Evolutionary conservation across 495 filamentous ascomycete genomes (phyloP), one percentile per base, ranked within the genome.

Genomic region (Glonium stellatum): DNA sequence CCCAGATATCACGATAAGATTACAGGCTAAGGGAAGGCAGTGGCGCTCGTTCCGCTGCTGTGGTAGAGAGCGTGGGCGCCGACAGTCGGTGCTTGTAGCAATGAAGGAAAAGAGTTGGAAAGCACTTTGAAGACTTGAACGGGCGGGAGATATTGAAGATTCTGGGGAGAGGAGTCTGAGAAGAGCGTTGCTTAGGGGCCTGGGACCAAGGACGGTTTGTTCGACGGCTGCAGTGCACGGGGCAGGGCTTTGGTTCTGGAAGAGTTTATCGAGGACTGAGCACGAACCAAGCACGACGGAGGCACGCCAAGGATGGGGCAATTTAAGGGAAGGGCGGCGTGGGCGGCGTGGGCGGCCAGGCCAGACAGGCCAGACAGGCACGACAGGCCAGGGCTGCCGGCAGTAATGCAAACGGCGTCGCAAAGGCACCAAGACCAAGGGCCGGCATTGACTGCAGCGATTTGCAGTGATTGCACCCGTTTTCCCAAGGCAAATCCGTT

Each of bases 11-110:
- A 23, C 48, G 62, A 58, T 57, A 59, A 54, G 36, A 60, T 47
- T 50, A 53, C 57, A 57, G 57, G 23, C 42, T 23, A 34, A 42
- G 56, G 51, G 61, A 59, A 35, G 18, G 39, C 13, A 44, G 13
- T 13, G 18, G 39, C 18, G 39, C 13, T 44, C 18, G 18, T 44
- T 13, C 39, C 18, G 2, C 39, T 13, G 4, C 39, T 13, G 13
- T 18, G 12, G 39, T 18, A 44, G 39, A 13, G 18, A 44, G 18
- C 41, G 41, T 49, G 13, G 31, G 42, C 35, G 46, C 23, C 42
- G 41, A 31, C 59, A 39, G 22, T 61, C 59, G 44, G 22, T 35
- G 56, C 56, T 25, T 15, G 25, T 44, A 44, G 18, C 31, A 57
- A 42, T 35, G 31, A 46, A 22, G 55, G 55, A 13, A 57, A 21